Evolutionary conservation across 805 yeast species (phyloP).

Genomic region (Kodamaea laetipori): DNA sequence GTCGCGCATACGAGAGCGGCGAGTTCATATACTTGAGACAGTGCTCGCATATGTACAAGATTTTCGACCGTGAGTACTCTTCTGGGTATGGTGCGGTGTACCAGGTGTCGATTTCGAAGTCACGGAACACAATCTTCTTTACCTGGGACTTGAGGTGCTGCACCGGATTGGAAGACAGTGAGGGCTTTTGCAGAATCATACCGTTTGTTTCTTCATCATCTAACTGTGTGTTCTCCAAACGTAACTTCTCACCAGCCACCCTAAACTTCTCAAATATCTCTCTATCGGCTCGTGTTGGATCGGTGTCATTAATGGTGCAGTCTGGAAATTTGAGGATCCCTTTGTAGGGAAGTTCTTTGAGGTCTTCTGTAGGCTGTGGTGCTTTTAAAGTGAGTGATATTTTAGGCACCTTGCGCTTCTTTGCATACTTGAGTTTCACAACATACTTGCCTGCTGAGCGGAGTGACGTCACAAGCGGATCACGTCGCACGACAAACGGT

Average conservation of each 20-base stretch:
- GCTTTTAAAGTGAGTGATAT: constrained; percentile 8
- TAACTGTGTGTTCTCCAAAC: constrained; percentile 22
- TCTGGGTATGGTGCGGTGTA: constrained; percentile 92
- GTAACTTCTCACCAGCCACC: constrained; percentile 41
- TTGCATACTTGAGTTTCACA: constrained; percentile 5
- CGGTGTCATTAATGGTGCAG: constrained; percentile 60
- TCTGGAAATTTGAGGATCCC: constrained; percentile 64
- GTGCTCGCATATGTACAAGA: constrained; percentile 76
- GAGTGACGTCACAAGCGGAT: constrained; percentile 5
- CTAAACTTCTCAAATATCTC: constrained; percentile 46
- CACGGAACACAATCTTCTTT: constrained; percentile 67
- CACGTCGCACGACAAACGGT: constrained; percentile 5
- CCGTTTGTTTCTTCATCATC: neutral
- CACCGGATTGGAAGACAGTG: constrained; percentile 2
- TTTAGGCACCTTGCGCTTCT: neutral
- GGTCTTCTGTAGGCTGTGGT: constrained; percentile 1
- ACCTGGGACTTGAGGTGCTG: constrained; percentile 42
- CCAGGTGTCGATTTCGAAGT: constrained; percentile 84
- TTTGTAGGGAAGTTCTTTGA: constrained; percentile 60
- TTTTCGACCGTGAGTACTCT: constrained; percentile 64
- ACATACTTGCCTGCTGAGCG: constrained; percentile 3
- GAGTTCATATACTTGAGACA: constrained; percentile 81
- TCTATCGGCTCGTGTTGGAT: constrained; percentile 58
- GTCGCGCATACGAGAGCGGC: constrained; percentile 67
- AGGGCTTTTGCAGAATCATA: neutral